Evolutionary conservation across 192 early-diverging fungal genomes (phyloP), one percentile per base, ranked within the genome.

Genomic region (Rhizophagus sp.): DNA sequence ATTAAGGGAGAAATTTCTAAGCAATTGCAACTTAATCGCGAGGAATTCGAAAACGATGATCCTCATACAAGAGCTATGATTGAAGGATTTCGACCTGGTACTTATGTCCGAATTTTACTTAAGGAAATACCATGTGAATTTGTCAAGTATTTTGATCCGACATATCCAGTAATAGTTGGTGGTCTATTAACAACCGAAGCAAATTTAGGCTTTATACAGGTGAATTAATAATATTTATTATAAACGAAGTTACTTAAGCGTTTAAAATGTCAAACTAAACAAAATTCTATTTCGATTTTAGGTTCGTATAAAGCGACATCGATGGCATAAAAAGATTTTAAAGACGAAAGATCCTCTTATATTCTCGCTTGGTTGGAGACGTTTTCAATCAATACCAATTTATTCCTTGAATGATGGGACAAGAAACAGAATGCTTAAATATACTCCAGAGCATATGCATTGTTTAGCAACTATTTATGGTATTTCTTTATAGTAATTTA

Each of bases 381-480:
- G 98, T 67, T 97, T 99, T 91, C 98, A 99, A 82, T 95, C 94
- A 50, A 93, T 98, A 70, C 98, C 98, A 19, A 88, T 97, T 64
- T 99, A 95, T 85, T 98, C 95, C 27, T 88, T 96, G 47, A 91
- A 97, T 80, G 95, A 98, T 84, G 94, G 94, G 61, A 96, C 91
- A 77, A 91, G 96, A 57, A 98, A 98, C 85, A 89, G 96, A 41
- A 97, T 99, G 96, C 90, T 99, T 50, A 99, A 99, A 85, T 99
- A 99, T 85, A 97, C 98, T 11, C 98, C 98, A 19, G 96, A 98
- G 86, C 98, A 99, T 83, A 98, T 99, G 98, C 98, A 99, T 90
- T 98, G 98, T 88, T 84, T 96, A 73, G 98, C 96, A 9, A 95
- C 95, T 0, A 91, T 98, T 77, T 98, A 94, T 82, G 97, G 93